A percentile compares a stretch with the other conserved stretches of the same genome.
Conservation (phyloP, 352 stramenopile genomes). For the Globisporangium paddicum region DNA sequence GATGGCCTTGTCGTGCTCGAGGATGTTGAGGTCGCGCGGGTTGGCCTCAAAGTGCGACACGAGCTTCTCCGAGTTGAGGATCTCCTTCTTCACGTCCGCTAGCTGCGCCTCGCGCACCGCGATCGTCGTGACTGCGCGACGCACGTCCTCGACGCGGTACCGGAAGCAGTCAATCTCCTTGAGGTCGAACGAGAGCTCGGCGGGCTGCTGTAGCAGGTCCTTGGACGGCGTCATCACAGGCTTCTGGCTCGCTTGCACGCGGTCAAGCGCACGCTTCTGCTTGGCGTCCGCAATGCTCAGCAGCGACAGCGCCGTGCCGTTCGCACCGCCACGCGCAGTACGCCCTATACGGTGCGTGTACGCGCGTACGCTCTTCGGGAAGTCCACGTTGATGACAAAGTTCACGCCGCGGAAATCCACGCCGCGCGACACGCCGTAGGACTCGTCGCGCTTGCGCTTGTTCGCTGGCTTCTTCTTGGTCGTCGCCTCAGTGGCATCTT, state of each 20-base stretch:
- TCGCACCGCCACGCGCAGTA: conserved; percentile 94
- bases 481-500: conserved; percentile 8
- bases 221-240: conserved; percentile 70
- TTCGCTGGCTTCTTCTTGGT: conserved; percentile 34
- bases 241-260: conserved; percentile 93
- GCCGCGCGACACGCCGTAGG: conserved; percentile 96
- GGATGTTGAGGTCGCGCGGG: conserved; percentile 91
- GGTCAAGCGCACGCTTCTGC: conserved; percentile 79
- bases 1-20: conserved; percentile 96
- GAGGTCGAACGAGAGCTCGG: conserved; percentile 96
- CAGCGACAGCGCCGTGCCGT: conserved; percentile 96
- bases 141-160: conserved; percentile 95
- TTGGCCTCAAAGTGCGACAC: conserved; percentile 97
- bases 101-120: conserved; percentile 94
- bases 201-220: conserved; percentile 90
- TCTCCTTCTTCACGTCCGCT: conserved; percentile 96
- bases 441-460: conserved; percentile 73
- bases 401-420: conserved; percentile 98
- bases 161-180: conserved; percentile 98
- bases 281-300: conserved; percentile 78
- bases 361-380: conserved; percentile 91
- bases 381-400: conserved; percentile 99
- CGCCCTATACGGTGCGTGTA: conserved; percentile 99
- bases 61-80: conserved; percentile 97
- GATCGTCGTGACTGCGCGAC: conserved; percentile 91